Conservation (phyloP, 108 stramenopile genomes). For the Cyclotella choctawhatcheeana region DNA sequence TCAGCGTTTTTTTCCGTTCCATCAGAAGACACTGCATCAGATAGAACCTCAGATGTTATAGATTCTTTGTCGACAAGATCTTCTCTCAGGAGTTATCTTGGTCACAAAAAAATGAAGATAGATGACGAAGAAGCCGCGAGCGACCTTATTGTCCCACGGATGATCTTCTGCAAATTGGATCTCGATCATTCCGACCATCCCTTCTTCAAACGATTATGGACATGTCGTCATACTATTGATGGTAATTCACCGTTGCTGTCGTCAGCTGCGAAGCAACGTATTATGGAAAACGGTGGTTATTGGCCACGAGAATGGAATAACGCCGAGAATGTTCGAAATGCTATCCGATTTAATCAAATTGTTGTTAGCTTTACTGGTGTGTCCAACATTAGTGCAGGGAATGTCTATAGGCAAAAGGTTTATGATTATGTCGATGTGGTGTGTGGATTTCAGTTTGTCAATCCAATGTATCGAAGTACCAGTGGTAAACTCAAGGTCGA, state of each 20-base stretch:
- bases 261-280: conserved; percentile 35
- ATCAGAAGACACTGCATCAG: conserved; percentile 1
- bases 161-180: conserved; percentile 60
- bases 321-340: conserved; percentile 50
- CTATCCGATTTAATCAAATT: conserved; percentile 45
- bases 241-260: conserved; percentile 65
- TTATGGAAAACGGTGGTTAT: conserved; percentile 55
- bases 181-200: conserved; percentile 73
- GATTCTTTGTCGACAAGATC: background rate
- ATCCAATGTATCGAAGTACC: conserved; percentile 30
- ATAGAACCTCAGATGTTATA: background rate
- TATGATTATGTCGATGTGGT: conserved; percentile 39
- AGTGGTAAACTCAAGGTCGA: conserved; percentile 64
- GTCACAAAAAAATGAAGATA: conserved; percentile 16
- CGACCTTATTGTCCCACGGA: conserved; percentile 42
- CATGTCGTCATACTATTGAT: conserved; percentile 67
- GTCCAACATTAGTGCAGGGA: conserved; percentile 39
- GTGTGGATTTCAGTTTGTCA: conserved; percentile 52
- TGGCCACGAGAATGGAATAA: conserved; percentile 76
- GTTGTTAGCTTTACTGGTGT: conserved; percentile 48
- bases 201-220: conserved; percentile 78
- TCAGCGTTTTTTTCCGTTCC: background rate
- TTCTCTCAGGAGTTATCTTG: too few species aligned
- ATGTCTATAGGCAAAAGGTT: conserved; percentile 50
- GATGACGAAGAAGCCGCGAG: conserved; percentile 30